These are phyloP conservation scores for Friedmanniomyces simplex DNA, from an alignment of 495 filamentous ascomycete species.

Conservation along the genomic window DNA sequence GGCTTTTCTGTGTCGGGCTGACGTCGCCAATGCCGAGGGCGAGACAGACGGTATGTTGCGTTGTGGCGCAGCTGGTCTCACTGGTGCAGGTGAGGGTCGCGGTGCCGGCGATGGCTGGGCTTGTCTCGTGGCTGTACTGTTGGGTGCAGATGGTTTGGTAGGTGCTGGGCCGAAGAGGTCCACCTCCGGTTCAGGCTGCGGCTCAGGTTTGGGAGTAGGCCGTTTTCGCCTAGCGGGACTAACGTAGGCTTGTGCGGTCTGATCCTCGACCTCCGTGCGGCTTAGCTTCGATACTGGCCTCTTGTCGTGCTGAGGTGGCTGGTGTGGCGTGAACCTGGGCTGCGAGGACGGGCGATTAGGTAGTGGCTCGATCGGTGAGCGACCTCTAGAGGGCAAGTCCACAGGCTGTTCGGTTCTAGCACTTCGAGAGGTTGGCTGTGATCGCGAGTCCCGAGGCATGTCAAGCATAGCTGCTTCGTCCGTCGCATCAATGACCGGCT, in stretches of 20 bases:
- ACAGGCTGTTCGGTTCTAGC: background rate
- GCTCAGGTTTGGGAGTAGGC: slow-evolving; percentile 29
- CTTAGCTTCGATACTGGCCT: slow-evolving; percentile 43
- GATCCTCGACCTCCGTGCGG: slow-evolving; percentile 66
- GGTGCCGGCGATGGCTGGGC: slow-evolving; percentile 14
- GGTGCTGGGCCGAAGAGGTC: slow-evolving; percentile 40
- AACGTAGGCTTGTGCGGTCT: slow-evolving; percentile 75
- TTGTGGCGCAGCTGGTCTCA: slow-evolving; percentile 19
- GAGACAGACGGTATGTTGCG: slow-evolving; percentile 62
- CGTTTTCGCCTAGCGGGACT: slow-evolving; percentile 78
- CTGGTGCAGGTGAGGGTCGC: slow-evolving; percentile 22
- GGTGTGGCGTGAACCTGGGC: slow-evolving; percentile 35
- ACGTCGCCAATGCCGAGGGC: slow-evolving; percentile 55
- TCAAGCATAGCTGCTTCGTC: slow-evolving; percentile 93
- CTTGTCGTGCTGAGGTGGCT: slow-evolving; percentile 41
- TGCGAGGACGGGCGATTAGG: slow-evolving; percentile 33
- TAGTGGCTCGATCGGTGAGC: slow-evolving; percentile 10
- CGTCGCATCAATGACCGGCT: slow-evolving; percentile 41
- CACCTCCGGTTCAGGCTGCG: slow-evolving; percentile 40
- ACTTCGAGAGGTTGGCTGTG: background rate
- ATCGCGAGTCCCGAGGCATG: slow-evolving; percentile 38
- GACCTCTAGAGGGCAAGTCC: slow-evolving; percentile 8
- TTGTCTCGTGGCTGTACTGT: background rate
- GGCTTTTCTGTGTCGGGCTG: slow-evolving; percentile 61
- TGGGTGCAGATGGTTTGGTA: background rate